A percentile compares a stretch with the other conserved stretches of the same genome.
phyloP scores from a whole-genome alignment of 2,329 filamentous ascomycete genomes.

The Alternaria consortialis region DNA sequence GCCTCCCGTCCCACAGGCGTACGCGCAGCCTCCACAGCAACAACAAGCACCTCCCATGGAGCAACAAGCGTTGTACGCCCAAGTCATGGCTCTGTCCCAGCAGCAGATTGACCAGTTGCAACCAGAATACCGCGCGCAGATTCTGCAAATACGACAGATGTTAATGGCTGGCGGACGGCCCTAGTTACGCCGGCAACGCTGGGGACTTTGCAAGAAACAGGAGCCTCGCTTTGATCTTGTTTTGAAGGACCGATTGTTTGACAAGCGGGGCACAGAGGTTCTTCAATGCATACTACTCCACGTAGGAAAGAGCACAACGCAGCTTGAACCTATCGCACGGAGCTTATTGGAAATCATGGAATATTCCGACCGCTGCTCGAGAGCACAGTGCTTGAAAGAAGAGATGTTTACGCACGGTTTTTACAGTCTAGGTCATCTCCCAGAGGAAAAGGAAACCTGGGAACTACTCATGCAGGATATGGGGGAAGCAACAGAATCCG shows the following conservation, averaged over 20 bases:
- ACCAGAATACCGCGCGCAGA: conserved; percentile 77
- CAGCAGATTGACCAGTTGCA: conserved; percentile 81
- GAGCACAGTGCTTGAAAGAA: background rate
- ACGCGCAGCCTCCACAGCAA: conserved; percentile 55
- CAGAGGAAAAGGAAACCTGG: conserved; percentile 6
- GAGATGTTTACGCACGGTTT: background rate
- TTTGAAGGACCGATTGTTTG: background rate
- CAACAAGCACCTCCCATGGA: conserved; percentile 38
- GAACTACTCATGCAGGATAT: background rate
- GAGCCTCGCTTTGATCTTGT: background rate
- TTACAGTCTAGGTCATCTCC: background rate
- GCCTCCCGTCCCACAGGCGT: conserved; percentile 46
- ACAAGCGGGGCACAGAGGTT: background rate
- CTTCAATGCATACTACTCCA: conserved; percentile 2
- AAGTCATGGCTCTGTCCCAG: conserved; percentile 82
- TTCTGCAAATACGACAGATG: conserved; percentile 77
- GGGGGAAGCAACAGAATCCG: background rate
- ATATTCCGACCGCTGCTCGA: background rate
- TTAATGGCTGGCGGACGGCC: conserved; percentile 54
- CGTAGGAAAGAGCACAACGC: conserved; percentile 3
- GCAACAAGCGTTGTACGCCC: conserved; percentile 78
- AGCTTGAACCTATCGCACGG: conserved; percentile 4
- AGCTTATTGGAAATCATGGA: background rate
- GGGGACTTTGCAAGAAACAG: background rate
- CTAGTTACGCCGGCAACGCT: background rate